phyloP scores from a whole-genome alignment of 805 yeast species.

The Monosporozyma siamensis region DNA sequence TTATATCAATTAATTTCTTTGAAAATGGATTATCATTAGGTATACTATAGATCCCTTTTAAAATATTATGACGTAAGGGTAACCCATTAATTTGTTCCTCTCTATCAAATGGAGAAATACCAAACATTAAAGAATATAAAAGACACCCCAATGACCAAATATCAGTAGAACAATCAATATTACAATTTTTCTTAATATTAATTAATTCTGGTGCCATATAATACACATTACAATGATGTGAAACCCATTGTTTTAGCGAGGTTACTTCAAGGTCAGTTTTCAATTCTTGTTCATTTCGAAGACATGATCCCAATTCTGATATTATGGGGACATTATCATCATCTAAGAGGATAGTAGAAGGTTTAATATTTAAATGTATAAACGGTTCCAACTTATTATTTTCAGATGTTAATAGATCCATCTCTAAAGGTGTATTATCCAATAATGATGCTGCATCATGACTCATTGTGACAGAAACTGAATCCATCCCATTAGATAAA shows the following conservation, averaged over 20 bases:
- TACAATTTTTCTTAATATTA: constrained; percentile 60
- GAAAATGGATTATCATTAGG: constrained; percentile 37
- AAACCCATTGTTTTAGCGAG: constrained; percentile 59
- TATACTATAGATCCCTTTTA: constrained; percentile 48
- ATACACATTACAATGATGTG: constrained; percentile 76
- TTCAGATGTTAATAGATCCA: constrained; percentile 1
- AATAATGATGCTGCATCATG: constrained; percentile 24
- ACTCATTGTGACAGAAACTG: constrained; percentile 15
- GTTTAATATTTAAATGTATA: constrained; percentile 83
- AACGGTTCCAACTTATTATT: constrained; percentile 26
- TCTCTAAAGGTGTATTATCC: constrained; percentile 10
- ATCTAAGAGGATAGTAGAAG: constrained; percentile 78
- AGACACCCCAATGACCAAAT: constrained; percentile 91
- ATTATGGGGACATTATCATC: constrained; percentile 68
- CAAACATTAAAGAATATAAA: constrained; percentile 66
- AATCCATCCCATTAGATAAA: constrained; percentile 4
- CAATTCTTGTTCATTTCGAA: constrained; percentile 48
- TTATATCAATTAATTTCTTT: constrained; percentile 44
- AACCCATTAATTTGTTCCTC: constrained; percentile 78
- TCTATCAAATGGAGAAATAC: constrained; percentile 78
- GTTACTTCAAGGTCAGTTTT: constrained; percentile 61
- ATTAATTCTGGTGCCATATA: constrained; percentile 87
- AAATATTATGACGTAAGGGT: constrained; percentile 64
- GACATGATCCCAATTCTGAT: constrained; percentile 76
- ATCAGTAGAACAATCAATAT: constrained; percentile 55